Evolutionary conservation across 2,329 filamentous ascomycete genomes (phyloP), one percentile per base, ranked within the genome.

Genomic region (Boeremia lycopersici): DNA sequence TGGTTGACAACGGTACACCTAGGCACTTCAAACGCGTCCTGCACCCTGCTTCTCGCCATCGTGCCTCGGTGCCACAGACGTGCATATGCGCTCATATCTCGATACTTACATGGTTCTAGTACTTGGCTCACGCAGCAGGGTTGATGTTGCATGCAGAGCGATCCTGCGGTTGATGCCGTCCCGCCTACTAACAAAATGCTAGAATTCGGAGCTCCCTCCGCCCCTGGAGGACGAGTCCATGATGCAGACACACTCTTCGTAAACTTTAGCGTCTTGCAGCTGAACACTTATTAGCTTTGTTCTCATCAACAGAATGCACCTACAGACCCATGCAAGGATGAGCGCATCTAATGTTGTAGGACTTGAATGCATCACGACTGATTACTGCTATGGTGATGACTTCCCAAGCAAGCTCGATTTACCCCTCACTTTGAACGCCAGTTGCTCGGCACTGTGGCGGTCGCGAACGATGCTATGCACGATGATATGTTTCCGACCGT

Each of bases 401-500:
- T n/a, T n/a, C n/a, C 19, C 19, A 23, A 23, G 19, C 19, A 23
- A 23, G 19, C 19, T 23, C 3, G 19, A 23, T 26, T 10, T 47
- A 40, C 39, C 33, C 50, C 44, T 53, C 39, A 45, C 12, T 25
- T 46, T 9, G n/a, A 12, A 15, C 17, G 36, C 19, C 5, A 9
- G 15, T 25, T 10, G n/a, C 31, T 38, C 26, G 47, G 40, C 29
- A 41, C 29, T 28, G 5, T 26, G 31, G 33, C 44, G 31, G 28
- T 41, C 28, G 19, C 35, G 29, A 15, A 39, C 9, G 30, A 35
- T n/a, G 23, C 30, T 29, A 23, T 45, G 51, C 33, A 53, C 33
- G 33, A 15, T 53, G 29, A 15, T 44, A 39, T 48, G 12, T 53
- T 44, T 39, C 51, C 40, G 45, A 45, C 34, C 45, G 45, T 44